Base-by-base conservation (phyloP, 768 basidiomycete species). In the Leccinum longicurvipes region DNA sequence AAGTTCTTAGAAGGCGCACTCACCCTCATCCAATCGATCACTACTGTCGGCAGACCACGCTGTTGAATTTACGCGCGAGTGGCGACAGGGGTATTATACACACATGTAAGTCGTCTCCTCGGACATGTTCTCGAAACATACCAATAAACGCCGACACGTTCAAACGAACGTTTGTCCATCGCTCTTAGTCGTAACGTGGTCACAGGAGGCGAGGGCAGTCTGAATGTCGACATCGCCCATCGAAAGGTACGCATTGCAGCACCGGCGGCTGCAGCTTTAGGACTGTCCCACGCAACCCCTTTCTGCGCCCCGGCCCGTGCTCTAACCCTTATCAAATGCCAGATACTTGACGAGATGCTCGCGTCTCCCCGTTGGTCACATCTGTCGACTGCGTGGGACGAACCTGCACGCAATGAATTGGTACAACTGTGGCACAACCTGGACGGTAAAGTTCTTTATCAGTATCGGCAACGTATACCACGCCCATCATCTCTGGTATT, bases 271-370 rank as follows among this genome's bases (percentile, higher is more conserved):
- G 17, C 39, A 21, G 39, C 34, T n/a, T n/a, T n/a, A 17, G 34
- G 34, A 36, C 17, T n/a, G n/a, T 15, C 36, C n/a, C n/a, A 19
- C n/a, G 10, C n/a, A 39, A 8, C 15, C n/a, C 17, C 36, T 8
- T 3, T 39, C 8, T 1, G 7, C 32, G 8, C 34, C 17, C 7
- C 7, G 5, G 34, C 32, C 23, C 17, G 2, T 24, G 14, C 17
- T 34, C 29, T 24, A 29, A 53, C 9, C 7, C 17, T 11, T 11
- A 3, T 9, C 3, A 41, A 41, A 4, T 12, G 5, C 11, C 25
- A 88, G 85, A 77, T 85, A 36, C 76, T 87, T 28, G 81, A 88
- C 21, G 55, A 62, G 15, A 79, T 88, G 73, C 76, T 88, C 15
- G 67, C 62, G 0, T 72, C 75, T 6, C 62, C 75, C 0, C 74